phyloP scores from a whole-genome alignment of 2,329 filamentous ascomycete species.

The Alternaria conjuncta region DNA sequence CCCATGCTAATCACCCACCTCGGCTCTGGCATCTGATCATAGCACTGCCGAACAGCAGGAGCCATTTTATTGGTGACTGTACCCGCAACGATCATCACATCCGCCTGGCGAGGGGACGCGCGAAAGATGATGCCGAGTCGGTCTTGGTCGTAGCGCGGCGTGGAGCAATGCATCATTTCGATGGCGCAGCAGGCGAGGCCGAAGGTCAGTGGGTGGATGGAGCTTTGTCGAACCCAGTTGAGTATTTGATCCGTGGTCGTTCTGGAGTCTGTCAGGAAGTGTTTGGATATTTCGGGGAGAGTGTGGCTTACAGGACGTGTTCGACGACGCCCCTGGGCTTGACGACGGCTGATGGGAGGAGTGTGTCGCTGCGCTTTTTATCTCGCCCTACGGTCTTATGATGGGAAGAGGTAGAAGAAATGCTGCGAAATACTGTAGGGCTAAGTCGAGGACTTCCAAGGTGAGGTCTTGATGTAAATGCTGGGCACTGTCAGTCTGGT shows the following conservation, averaged over 20 bases:
- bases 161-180: conserved; percentile 94
- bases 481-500: background rate
- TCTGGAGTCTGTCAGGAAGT: conserved; percentile 49
- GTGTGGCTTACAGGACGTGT: conserved; percentile 13
- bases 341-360: background rate
- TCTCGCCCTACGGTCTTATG: background rate
- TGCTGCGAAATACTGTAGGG: background rate
- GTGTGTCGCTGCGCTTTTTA: background rate
- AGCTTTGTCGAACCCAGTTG: conserved; percentile 87
- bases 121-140: conserved; percentile 90
- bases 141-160: conserved; percentile 89
- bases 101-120: conserved; percentile 84
- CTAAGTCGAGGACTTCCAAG: background rate
- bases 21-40: conserved; percentile 94
- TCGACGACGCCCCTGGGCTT: conserved; percentile 13
- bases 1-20: conserved; percentile 88
- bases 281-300: background rate
- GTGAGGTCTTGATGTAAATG: background rate
- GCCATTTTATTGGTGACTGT: conserved; percentile 97
- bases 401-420: background rate
- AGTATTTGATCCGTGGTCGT: conserved; percentile 80
- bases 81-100: conserved; percentile 93
- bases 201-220: conserved; percentile 89
- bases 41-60: conserved; percentile 84
- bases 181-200: conserved; percentile 88